Conservation (phyloP, 768 basidiomycete species). For the Mycena amicta region DNA sequence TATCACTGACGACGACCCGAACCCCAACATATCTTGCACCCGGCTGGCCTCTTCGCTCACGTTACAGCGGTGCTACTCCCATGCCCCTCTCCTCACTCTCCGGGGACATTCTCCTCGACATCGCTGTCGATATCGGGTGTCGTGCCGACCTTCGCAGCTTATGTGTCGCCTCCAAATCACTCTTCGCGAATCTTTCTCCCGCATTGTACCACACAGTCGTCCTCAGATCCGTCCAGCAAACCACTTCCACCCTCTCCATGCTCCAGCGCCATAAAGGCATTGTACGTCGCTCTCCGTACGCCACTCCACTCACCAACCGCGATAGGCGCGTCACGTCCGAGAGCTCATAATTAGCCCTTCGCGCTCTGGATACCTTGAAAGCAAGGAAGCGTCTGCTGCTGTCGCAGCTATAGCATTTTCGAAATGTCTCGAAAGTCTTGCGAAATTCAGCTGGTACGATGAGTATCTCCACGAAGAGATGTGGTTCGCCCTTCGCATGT, state of each 20-base stretch:
- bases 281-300: background rate
- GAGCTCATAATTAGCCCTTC: conserved; percentile 54
- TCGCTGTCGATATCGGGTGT: conserved; percentile 55
- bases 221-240: conserved; percentile 60
- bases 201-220: conserved; percentile 62
- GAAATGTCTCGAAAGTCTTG: conserved; percentile 60
- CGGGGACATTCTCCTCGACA: conserved; percentile 67
- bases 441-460: conserved; percentile 71
- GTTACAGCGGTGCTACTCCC: background rate
- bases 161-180: conserved; percentile 54
- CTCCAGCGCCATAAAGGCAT: conserved; percentile 54
- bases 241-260: conserved; percentile 65
- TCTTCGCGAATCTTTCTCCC: conserved; percentile 55
- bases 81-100: conserved; percentile 35
- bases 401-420: conserved; percentile 52
- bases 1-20: too few relatives aligned
- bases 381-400: conserved; percentile 50
- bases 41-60: too few relatives aligned
- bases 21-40: background rate
- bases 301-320: background rate
- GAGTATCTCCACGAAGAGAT: conserved; percentile 73
- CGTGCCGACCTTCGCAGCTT: conserved; percentile 60
- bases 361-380: conserved; percentile 30
- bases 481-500: conserved; percentile 74
- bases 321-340: conserved; percentile 63